Base-by-base conservation (phyloP, 805 yeast genomes). In the Vanderwaltozyma yarrowii region DNA sequence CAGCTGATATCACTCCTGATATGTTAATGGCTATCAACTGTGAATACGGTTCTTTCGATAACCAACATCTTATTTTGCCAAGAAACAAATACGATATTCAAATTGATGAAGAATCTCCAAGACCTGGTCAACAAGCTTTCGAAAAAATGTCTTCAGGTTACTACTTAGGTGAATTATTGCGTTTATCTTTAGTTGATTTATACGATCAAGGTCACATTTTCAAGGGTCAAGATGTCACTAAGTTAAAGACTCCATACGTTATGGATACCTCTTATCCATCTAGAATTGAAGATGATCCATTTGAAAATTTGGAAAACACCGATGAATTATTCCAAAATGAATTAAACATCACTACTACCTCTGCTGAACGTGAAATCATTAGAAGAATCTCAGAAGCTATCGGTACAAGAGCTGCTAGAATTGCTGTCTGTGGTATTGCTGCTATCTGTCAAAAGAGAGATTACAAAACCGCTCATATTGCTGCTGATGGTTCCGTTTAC, bases 111-210 rank as follows among this genome's bases (percentile, higher is more conserved):
- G 80, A 82, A 56, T 81, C 94, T 30, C 97, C 97, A 53, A 80
- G 96, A 67, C 96, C 96, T 36, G 87, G 89, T 46, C 95, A 89
- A 69, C 98, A 89, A 66, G 59, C 88, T 38, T 89, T 86, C 62
- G 97, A 89, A 70, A 89, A 89, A 70, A 86, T 89, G 96, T 85
- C 89, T 54, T 84, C 95, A 29, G 98, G 98, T 49, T 85, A 87
- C 67, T 89, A 92, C 65, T 68, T 89, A 56, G 98, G 97, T 56
- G 97, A 89, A 68, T 68, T 89, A 34, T 65, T 88, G 55, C 79
- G 97, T 61, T 70, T 87, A 61, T 73, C 80, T 37, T 66, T 89
- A 54, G 54, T 86, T 18, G 96, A 88, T 47, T 71, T 85, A 49
- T 63, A 75, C 53, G 67, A 69, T 27, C 74, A 73, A 39, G 80